Conservation (phyloP, 345 rosid genomes). For the Corchorus olitorius region DNA sequence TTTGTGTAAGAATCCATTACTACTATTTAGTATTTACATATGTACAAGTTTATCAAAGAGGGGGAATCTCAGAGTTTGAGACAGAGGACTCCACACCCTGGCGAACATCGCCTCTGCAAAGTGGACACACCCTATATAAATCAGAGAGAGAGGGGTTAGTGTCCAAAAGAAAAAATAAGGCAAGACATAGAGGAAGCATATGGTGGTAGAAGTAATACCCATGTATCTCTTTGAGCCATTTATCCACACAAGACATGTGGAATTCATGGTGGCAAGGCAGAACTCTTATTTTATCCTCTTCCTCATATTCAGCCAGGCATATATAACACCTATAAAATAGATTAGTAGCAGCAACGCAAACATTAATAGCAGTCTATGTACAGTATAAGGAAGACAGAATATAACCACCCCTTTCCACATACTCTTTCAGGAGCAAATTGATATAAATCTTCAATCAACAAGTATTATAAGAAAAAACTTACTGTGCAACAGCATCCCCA, state of each 20-base stretch:
- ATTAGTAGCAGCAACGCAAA: not conserved
- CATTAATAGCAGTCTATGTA: not conserved
- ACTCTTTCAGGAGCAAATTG: not conserved
- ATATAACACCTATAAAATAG: conserved; percentile 59
- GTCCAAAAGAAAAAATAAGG: not conserved
- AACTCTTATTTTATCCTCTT: conserved; percentile 67
- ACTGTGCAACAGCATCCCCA: conserved; percentile 53
- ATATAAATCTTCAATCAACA: not conserved
- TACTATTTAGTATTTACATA: conserved; percentile 29
- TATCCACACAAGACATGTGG: conserved; percentile 76
- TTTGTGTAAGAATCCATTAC: conserved; percentile 1
- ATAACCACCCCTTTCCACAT: not conserved
- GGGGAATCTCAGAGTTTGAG: conserved; percentile 36
- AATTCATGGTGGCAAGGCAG: conserved; percentile 85
- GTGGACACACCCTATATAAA: conserved; percentile 72
- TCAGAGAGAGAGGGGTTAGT: not conserved
- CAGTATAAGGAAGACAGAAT: not conserved
- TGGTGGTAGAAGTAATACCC: conserved; percentile 41
- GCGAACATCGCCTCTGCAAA: conserved; percentile 73
- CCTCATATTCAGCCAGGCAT: conserved; percentile 70
- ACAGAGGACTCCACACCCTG: conserved; percentile 34
- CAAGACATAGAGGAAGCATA: not conserved
- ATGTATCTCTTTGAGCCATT: conserved; percentile 88
- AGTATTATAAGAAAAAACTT: conserved; percentile 32
- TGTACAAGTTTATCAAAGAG: conserved; percentile 34